Evolutionary conservation across 306 rosid species (phyloP), one percentile per base, ranked within the genome.

Genomic region (Rubus parviflorus): DNA sequence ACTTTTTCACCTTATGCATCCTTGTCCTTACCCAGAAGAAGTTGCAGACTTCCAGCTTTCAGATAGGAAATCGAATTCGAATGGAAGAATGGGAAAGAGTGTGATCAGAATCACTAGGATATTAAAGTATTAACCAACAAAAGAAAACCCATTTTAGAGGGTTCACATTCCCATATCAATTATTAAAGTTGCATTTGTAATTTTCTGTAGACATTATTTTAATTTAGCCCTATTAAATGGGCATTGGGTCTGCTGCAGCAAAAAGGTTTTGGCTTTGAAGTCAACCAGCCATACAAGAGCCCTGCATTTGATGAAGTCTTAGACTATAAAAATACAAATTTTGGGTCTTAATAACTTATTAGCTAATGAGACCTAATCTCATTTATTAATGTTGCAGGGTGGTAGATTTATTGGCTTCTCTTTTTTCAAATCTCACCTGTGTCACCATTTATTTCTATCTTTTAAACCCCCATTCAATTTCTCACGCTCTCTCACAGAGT

Each of bases 191-290:
- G 8, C 51, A 66, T 9, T 13, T 67, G 52, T 42, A 41, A 23
- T 43, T 57, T 56, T 42, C 11, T 42, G 16, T 41, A 57, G 56
- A 73, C 40, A 7, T 37, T 64, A 71, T 66, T 79, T 57, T 72
- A 77, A 20, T 17, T 22, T 25, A 61, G 57, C 20, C 43, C 37
- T 62, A 75, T 83, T 85, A 79, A 86, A 68, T 80, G 67, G 45
- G 45, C 87, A 74, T 81, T 56, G 89, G 92, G 81, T 75, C 83
- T 82, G 94, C 86, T 89, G 94, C 86, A 87, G 97, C 81, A 17
- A 40, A 15, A 30, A 42, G 60, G 65, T 62, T 62, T 23, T 58
- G 75, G 45, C 53, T 10, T 64, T 61, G 14, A 87, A 84, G 96
- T 89, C 89, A 91, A 84, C 86, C 56, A 17, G 17, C 60, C 7